Percentiles rank a stretch among this genome's conserved stretches.
phyloP scores from a whole-genome alignment of 23 red algal species.

The Chondrus crispus region DNA sequence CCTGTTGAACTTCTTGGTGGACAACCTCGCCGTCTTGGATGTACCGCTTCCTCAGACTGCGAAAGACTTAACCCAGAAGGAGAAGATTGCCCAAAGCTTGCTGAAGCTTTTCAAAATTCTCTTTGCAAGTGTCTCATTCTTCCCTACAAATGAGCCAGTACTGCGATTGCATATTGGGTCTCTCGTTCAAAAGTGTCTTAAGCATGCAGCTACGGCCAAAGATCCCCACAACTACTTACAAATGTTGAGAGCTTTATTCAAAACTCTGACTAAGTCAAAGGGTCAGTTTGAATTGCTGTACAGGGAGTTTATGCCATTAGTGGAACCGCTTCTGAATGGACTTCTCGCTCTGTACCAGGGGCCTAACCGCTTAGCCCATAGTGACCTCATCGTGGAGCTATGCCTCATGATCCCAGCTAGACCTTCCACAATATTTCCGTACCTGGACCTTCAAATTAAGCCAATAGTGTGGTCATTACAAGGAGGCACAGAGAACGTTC shows the following conservation, averaged over 20 bases:
- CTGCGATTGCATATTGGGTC: constrained; percentile 73
- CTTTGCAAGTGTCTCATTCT: constrained; percentile 90
- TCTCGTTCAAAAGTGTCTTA: constrained; percentile 76
- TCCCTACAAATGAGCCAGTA: constrained; percentile 87
- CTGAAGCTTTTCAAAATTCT: constrained; percentile 92
- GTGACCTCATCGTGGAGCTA: constrained; percentile 87
- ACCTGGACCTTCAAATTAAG: constrained; percentile 75
- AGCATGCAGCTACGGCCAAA: constrained; percentile 31
- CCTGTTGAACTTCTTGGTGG: constrained; percentile 84
- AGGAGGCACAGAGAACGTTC: constrained; percentile 43
- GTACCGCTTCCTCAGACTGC: background rate
- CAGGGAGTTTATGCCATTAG: constrained; percentile 73
- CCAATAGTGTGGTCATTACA: constrained; percentile 75
- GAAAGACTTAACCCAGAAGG: background rate
- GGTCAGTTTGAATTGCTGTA: constrained; percentile 87
- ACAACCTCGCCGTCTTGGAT: constrained; percentile 50
- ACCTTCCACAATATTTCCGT: constrained; percentile 90
- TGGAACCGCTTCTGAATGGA: constrained; percentile 57
- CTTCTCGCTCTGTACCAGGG: constrained; percentile 63
- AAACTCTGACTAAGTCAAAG: constrained; percentile 74
- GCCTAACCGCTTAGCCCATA: constrained; percentile 40
- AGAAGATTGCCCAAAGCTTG: constrained; percentile 28
- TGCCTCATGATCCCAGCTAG: constrained; percentile 89
- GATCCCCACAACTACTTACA: constrained; percentile 79
- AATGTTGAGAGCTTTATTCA: constrained; percentile 91